These are phyloP conservation scores for Fusarium agapanthi DNA, from an alignment of 2,329 filamentous ascomycete genomes.

Conservation along the genomic window DNA sequence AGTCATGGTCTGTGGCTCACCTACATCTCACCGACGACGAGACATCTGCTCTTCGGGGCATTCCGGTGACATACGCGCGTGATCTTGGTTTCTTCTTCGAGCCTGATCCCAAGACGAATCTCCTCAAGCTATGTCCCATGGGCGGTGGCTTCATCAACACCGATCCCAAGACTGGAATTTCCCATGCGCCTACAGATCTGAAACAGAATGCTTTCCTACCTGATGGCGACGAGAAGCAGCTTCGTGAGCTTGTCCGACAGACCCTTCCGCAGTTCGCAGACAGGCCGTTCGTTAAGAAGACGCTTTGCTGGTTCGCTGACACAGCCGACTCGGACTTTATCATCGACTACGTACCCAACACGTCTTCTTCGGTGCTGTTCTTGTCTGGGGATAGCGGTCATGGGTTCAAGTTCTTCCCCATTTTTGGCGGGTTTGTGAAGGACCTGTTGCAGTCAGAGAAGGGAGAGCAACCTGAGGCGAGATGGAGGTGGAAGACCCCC, in stretches of 20 bases:
- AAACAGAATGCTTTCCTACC: conserved; percentile 60
- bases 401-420: conserved; percentile 70
- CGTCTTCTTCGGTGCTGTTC: conserved; percentile 56
- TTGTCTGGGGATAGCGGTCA: conserved; percentile 68
- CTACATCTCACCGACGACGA: conserved; percentile 65
- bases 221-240: conserved; percentile 58
- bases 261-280: conserved; percentile 62
- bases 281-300: conserved; percentile 63
- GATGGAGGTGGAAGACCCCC: conserved; percentile 62
- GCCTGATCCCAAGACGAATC: conserved; percentile 64
- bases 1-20: conserved; percentile 68
- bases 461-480: conserved; percentile 50
- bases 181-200: conserved; percentile 46
- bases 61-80: conserved; percentile 68
- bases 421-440: conserved; percentile 64
- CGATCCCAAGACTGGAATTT: conserved; percentile 44
- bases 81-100: conserved; percentile 74
- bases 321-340: conserved; percentile 68
- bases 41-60: conserved; percentile 60
- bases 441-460: conserved; percentile 54
- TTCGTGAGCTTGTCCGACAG: conserved; percentile 60
- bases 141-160: conserved; percentile 65
- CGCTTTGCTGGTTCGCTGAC: conserved; percentile 72
- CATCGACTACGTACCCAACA: conserved; percentile 65
- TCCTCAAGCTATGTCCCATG: conserved; percentile 69